Evolutionary conservation across 2,329 filamentous ascomycete genomes (phyloP).

Genomic region (Botrytis tulipae): DNA sequence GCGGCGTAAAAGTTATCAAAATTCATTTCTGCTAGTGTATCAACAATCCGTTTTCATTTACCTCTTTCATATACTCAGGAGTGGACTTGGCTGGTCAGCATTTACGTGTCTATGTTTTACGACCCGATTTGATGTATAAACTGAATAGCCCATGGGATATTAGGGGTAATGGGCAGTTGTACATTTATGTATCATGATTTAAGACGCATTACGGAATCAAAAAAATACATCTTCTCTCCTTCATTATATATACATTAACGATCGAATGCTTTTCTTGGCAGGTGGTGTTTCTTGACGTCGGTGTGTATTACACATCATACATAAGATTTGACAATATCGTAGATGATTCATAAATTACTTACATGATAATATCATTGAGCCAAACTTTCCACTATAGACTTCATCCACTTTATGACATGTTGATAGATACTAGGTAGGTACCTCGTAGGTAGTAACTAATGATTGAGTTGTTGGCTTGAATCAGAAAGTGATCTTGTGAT

Average conservation of each 20-base stretch:
- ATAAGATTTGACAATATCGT: background rate
- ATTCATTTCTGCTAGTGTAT: constrained; percentile 16
- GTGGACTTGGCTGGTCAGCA: background rate
- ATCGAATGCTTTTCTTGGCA: background rate
- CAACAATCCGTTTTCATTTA: constrained; percentile 6
- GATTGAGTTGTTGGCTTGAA: background rate
- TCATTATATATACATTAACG: background rate
- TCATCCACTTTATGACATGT: background rate
- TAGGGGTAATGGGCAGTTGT: background rate
- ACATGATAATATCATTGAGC: background rate
- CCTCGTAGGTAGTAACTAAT: background rate
- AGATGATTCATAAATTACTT: background rate
- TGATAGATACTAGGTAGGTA: background rate
- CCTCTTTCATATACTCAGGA: constrained; percentile 3
- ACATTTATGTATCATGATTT: constrained; percentile 5
- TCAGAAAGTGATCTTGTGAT: constrained; percentile 1
- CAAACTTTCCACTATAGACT: background rate
- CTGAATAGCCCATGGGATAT: background rate
- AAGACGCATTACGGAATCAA: constrained; percentile 11
- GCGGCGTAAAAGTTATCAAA: constrained; percentile 15
- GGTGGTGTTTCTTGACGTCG: background rate
- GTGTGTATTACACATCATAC: background rate
- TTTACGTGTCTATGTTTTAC: constrained; percentile 11
- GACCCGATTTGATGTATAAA: constrained; percentile 3
- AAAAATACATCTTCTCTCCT: constrained; percentile 14